Conservation (phyloP, 192 early-diverging fungal genomes). For the Kappamyces sp. region DNA sequence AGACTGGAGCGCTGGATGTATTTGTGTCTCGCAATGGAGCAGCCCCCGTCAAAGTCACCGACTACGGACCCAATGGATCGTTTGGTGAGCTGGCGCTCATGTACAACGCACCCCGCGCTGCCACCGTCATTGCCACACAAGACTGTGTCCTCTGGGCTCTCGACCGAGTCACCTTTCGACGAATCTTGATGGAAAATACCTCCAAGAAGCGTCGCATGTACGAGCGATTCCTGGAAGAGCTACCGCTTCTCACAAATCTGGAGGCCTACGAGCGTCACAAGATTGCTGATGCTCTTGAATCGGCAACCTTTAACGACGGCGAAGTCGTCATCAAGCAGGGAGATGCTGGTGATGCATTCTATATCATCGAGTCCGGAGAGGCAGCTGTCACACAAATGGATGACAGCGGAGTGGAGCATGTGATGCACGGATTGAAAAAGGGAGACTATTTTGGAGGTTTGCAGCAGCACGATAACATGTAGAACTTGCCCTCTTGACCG, state of each 20-base stretch:
- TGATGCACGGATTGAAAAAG: constrained; percentile 49
- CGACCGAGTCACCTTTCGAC: constrained; percentile 94
- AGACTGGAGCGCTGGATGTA: constrained; percentile 86
- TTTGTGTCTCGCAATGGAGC: constrained; percentile 68
- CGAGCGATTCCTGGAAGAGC: constrained; percentile 91
- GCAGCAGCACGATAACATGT: constrained; percentile 12
- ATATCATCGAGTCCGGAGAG: constrained; percentile 90
- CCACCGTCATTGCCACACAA: constrained; percentile 83
- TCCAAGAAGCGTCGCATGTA: constrained; percentile 92
- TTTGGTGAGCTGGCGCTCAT: constrained; percentile 99
- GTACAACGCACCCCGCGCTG: constrained; percentile 98
- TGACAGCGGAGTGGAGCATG: constrained; percentile 69
- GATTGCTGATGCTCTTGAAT: constrained; percentile 96
- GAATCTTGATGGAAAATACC: constrained; percentile 97
- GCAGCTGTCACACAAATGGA: constrained; percentile 76
- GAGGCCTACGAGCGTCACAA: constrained; percentile 97
- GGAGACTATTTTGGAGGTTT: constrained; percentile 97
- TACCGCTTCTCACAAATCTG: constrained; percentile 78
- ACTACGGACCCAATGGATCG: constrained; percentile 76
- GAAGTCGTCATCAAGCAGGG: constrained; percentile 87
- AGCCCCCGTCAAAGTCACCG: constrained; percentile 65
- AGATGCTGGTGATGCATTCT: constrained; percentile 90
- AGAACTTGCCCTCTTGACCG: constrained; percentile 94
- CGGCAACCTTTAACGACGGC: constrained; percentile 77
- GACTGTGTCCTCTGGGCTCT: constrained; percentile 90